Base-by-base conservation (phyloP, 805 yeast genomes). In the Candida palmyrensis region DNA sequence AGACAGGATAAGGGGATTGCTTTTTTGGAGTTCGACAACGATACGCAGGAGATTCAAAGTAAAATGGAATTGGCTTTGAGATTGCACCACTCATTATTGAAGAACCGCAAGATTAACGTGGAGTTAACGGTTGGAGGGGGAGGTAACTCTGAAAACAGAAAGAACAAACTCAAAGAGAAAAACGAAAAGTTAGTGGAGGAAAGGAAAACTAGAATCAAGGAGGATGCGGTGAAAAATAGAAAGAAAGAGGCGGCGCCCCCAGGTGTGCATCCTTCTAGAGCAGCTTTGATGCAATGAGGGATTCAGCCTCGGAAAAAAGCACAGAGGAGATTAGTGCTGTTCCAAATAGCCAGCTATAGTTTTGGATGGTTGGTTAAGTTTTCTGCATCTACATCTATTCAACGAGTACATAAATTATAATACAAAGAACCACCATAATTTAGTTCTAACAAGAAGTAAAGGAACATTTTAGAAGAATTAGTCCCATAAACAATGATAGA, bases 121-220 rank as follows among this genome's bases (percentile, higher is more conserved):
- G 98, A 92, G 56, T 70, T 92, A 47, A 92, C 97, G 2, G 98
- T 87, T 32, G 98, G 98, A 36, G 98, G 98, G 26, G 98, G 98
- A 30, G 97, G 97, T 36, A 90, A 90, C 55, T 79, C 94, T 7
- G 63, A 71, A 38, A 69, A 64, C 26, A 65, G 94, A 49, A 47
- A 75, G 23, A 35, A 74, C 35, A 92, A 92, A 59, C 70, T 92
- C 46, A 75, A 77, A 49, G 74, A 72, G 30, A 90, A 90, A 68
- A 90, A 90, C 55, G 81, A 75, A 28, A 80, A 79, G 48, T 62
- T 89, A 46, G 72, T 71, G 27, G 80, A 69, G 18, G 95, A 89
- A 51, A 72, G 94, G 46, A 71, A 63, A 38, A 73, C 68, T 25
- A 73, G 80, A 48, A 68, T 78, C 27, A 46, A 55, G 35, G 69